Evolutionary conservation across 2,329 filamentous ascomycete species (phyloP), one percentile per base, ranked within the genome.

Genomic region (Helminthosporium solani): DNA sequence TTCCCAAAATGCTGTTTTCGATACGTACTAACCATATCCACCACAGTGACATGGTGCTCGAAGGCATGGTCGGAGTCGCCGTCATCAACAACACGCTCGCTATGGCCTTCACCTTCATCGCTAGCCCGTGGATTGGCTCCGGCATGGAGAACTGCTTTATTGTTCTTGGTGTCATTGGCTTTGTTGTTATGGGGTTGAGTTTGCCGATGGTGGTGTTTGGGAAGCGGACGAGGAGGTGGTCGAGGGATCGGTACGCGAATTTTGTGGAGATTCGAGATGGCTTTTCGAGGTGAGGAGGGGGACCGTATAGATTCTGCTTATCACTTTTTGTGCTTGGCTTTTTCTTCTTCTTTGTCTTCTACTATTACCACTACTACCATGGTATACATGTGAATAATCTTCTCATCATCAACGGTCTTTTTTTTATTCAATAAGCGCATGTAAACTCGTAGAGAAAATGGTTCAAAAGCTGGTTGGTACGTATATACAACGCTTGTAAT

Each of bases 131-230:
- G 53, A 47, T 56, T 19, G 53, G 53, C 16, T 46, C 50, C 12
- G 53, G 53, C 7, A 53, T 56, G 53, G 53, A 56, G 44, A 53
- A 53, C 18, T 56, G 53, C 38, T 56, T 56, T 35, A 52, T 56
- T 12, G 53, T 53, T n/a, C 44, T 56, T 5, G 53, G 53, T 14
- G 53, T 56, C 33, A 44, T 56, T n/a, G 51, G 53, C 20, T 54
- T 56, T 12, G 19, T 56, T 3, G 47, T 56, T 23, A 56, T 56
- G 53, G 53, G 50, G 1, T 42, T 50, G 20, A 56, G 53, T 19
- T 42, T 52, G 35, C 53, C 53, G 2, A 56, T 56, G 53, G 50
- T 50, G 2, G 33, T 56, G 7, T 56, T 40, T n/a, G 53, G 53
- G n/a, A 56, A 56, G 40, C 35, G 48, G 14, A 48, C 46, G 35